Evolutionary conservation across 768 basidiomycete genomes (phyloP).

Genomic region (Podaxis sp.): DNA sequence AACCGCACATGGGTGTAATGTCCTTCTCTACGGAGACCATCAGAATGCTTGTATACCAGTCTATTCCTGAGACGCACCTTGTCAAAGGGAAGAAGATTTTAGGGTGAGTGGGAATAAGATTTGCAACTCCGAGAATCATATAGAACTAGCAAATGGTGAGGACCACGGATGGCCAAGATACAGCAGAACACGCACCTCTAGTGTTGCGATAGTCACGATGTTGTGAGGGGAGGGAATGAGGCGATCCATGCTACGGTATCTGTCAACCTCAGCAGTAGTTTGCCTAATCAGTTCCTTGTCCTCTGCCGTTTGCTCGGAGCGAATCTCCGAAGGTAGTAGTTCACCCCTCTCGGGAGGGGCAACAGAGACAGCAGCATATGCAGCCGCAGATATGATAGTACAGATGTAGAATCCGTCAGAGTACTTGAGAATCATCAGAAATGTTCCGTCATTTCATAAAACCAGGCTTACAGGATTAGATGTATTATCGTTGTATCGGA

Average conservation of each 20-base stretch:
- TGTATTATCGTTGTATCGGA: constrained; percentile 96
- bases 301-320: constrained; percentile 61
- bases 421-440: constrained; percentile 44
- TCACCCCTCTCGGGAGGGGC: constrained; percentile 80
- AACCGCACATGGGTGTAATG: constrained; percentile 90
- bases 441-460: neutral
- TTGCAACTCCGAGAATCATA: constrained; percentile 69
- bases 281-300: constrained; percentile 69
- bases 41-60: constrained; percentile 5
- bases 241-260: constrained; percentile 93
- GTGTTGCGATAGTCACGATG: constrained; percentile 82
- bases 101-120: constrained; percentile 72
- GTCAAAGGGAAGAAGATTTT: constrained; percentile 84
- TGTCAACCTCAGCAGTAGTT: constrained; percentile 77
- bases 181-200: constrained; percentile 62
- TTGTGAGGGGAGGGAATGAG: constrained; percentile 94
- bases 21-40: constrained; percentile 63
- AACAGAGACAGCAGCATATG: constrained; percentile 72
- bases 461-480: constrained; percentile 65
- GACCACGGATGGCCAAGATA: neutral
- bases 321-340: constrained; percentile 63
- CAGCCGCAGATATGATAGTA: constrained; percentile 77
- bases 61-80: constrained; percentile 45
- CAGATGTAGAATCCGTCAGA: constrained; percentile 91
- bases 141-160: constrained; percentile 54